Conservation (phyloP, 306 rosid species). For the Citrullus colocynthis region DNA sequence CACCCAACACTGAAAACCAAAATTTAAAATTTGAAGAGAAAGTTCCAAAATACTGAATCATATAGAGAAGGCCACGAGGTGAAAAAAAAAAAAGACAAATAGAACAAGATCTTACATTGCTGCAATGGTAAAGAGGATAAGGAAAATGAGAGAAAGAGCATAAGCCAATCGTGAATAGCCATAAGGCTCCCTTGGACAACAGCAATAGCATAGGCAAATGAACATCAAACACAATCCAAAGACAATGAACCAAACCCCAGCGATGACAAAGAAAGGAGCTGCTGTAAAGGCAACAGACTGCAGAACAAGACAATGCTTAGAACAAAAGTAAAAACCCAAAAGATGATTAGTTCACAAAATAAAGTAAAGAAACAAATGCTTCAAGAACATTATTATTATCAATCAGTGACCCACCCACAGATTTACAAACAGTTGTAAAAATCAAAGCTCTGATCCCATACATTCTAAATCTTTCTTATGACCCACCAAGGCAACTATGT, state of each 20-base stretch:
- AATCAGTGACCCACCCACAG: background rate
- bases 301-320: slow-evolving; percentile 8
- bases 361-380: background rate
- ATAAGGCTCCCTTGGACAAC: slow-evolving; percentile 1
- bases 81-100: background rate
- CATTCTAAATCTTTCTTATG: background rate
- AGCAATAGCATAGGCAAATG: slow-evolving; percentile 23
- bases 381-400: background rate
- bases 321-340: background rate
- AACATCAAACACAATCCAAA: slow-evolving; percentile 19
- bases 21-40: background rate
- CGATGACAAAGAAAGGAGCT: slow-evolving; percentile 40
- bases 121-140: slow-evolving; percentile 22
- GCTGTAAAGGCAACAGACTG: slow-evolving; percentile 66
- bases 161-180: slow-evolving; percentile 19
- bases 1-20: slow-evolving; percentile 33
- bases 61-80: background rate
- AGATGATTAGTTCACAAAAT: background rate
- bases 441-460: background rate
- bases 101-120: slow-evolving; percentile 25
- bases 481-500: background rate
- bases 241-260: slow-evolving; percentile 50
- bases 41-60: background rate
- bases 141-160: slow-evolving; percentile 20
- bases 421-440: background rate